These are phyloP conservation scores for Vitis riparia DNA, from an alignment of 164 flowering plant genomes.

Conservation along the genomic window DNA sequence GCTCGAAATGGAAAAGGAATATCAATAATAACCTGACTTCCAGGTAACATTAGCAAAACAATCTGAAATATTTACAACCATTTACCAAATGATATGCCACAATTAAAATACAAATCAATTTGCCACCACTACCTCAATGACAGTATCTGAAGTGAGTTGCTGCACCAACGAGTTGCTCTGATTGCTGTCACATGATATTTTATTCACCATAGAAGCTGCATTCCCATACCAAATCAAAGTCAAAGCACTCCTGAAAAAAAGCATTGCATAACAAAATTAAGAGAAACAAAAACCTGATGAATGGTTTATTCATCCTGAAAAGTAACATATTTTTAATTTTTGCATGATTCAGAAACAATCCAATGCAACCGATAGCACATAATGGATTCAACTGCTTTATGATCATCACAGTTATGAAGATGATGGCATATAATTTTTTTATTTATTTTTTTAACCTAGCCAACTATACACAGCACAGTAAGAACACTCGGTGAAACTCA, in stretches of 20 bases:
- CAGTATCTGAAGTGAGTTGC: slow-evolving; percentile 75
- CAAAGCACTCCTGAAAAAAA: slow-evolving; percentile 66
- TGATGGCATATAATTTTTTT: no score
- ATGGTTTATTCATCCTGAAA: not conserved
- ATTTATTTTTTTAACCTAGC: no score
- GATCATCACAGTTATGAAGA: no score
- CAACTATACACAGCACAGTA: no score
- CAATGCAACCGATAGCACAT: no score
- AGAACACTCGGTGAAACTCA: no score
- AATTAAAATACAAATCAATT: not conserved
- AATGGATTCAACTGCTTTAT: no score
- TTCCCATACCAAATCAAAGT: slow-evolving; percentile 77
- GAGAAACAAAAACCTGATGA: slow-evolving; percentile 13
- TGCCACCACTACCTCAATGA: slow-evolving; percentile 63
- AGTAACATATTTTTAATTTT: not conserved
- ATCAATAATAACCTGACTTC: slow-evolving; percentile 69
- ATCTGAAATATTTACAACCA: not conserved
- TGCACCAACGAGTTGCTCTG: slow-evolving; percentile 42
- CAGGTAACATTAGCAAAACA: not conserved
- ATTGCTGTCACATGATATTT: slow-evolving; percentile 53
- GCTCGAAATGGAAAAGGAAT: slow-evolving; percentile 80
- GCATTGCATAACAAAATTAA: slow-evolving; percentile 32
- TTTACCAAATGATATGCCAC: not conserved
- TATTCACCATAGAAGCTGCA: slow-evolving; percentile 98
- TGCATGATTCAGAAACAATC: not conserved